Evolutionary conservation across 257 asterid species (phyloP).

Genomic region (Gentiana macrophylla): DNA sequence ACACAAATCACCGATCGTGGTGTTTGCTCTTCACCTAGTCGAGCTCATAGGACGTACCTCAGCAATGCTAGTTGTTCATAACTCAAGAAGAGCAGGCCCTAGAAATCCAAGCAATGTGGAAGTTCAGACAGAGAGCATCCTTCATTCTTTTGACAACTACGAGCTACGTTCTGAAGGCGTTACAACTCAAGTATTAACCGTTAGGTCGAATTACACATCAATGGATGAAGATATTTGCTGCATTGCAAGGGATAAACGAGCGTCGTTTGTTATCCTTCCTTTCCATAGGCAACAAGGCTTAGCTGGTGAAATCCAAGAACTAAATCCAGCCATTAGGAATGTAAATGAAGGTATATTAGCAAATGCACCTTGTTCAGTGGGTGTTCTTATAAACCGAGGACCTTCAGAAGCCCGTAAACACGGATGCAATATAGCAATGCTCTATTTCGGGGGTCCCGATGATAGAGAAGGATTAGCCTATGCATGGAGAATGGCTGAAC

Average conservation of each 20-base stretch:
- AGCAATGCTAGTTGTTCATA: conserved; percentile 57
- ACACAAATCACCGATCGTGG: conserved; percentile 38
- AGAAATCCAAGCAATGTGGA: conserved; percentile 46
- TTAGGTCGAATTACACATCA: conserved; percentile 48
- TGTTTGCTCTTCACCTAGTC: conserved; percentile 61
- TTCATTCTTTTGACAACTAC: conserved; percentile 59
- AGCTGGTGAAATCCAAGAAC: conserved; percentile 63
- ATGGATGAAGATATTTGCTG: conserved; percentile 86
- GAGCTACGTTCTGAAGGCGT: conserved; percentile 66
- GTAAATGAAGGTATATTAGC: conserved; percentile 67
- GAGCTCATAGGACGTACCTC: conserved; percentile 87
- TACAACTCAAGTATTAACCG: conserved; percentile 53
- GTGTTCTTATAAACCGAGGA: conserved; percentile 61
- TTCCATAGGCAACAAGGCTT: conserved; percentile 51
- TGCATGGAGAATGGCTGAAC: conserved; percentile 68
- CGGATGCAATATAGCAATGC: conserved; percentile 36
- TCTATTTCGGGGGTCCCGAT: conserved; percentile 78
- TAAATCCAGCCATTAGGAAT: conserved; percentile 40
- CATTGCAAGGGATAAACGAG: conserved; percentile 55
- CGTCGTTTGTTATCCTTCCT: conserved; percentile 58
- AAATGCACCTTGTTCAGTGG: conserved; percentile 81
- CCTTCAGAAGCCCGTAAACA: conserved; percentile 21
- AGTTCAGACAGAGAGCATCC: conserved; percentile 64
- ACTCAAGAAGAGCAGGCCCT: conserved; percentile 39
- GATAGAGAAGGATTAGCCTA: conserved; percentile 80